Evolutionary conservation across 352 stramenopile genomes (phyloP), one percentile per base, ranked within the genome.

Genomic region (Phytophthora cryptogea): DNA sequence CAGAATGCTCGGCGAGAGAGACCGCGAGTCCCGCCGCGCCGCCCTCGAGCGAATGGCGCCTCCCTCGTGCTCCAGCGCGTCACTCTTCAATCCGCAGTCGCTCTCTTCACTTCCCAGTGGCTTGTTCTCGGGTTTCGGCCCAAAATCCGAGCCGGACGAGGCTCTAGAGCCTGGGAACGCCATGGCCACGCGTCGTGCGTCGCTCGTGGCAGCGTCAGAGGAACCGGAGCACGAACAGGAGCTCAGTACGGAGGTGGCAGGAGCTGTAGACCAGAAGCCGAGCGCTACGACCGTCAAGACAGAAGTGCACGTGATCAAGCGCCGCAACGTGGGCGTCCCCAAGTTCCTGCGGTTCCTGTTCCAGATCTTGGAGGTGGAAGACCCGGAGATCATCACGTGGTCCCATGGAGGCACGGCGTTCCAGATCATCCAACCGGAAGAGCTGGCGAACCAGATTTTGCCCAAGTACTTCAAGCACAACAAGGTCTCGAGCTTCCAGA

Each of bases 381-480:
- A 88, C 53, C 61, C 65, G 9, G 53, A 41, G 3, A 72, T 90
- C 49, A 89, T 90, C 35, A 49, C 69, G 8, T 90, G 81, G 81
- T 85, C 81, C 1, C 79, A 89, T 47, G 74, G 72, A 30, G 81
- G 79, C 46, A 90, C 81, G 4, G 79, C 81, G 13, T 90, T 90
- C 53, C 79, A 90, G 64, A 89, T 90, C 55, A 78, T 77, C 5
- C 72, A 85, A 32, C 75, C 79, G 0, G 76, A 89, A 2, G 73
- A 75, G n/a, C 65, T 90, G 11, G 76, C 81, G 4, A 59, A 65
- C 36, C 52, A 67, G 52, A 86, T 89, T 30, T 56, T 92, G 31
- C 79, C 83, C 17, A 80, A 77, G 31, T 92, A 90, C 51, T 90
- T 90, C 51, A 90, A 89, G 51, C 81, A 90, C 67, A 89, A 89